These are phyloP conservation scores for Hortiboletus rubellus DNA, from an alignment of 1,284 basidiomycete species.

Conservation along the genomic window DNA sequence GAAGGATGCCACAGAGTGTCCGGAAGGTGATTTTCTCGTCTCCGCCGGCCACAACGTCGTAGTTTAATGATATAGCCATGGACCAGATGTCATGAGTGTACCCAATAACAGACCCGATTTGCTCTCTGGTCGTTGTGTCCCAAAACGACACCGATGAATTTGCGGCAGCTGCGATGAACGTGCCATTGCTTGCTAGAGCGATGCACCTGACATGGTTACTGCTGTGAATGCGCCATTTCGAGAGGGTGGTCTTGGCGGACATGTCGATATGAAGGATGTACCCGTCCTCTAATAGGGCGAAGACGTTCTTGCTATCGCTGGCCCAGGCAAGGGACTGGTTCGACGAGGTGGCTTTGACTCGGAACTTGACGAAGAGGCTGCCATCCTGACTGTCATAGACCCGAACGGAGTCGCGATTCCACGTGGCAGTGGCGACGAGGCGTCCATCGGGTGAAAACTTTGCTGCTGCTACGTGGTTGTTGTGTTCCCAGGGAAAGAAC, in stretches of 20 bases:
- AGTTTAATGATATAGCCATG: not conserved
- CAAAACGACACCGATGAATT: slow-evolving; percentile 1
- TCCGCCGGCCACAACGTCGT: not conserved
- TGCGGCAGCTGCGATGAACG: not conserved
- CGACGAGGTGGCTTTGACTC: not conserved
- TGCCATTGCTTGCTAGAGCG: not conserved
- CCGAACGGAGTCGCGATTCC: not conserved
- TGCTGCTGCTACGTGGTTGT: not conserved
- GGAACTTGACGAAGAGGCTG: not conserved
- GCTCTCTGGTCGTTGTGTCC: not conserved
- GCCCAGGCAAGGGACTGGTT: slow-evolving; percentile 2
- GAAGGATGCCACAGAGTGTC: not conserved
- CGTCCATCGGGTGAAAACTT: not conserved
- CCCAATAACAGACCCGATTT: not conserved
- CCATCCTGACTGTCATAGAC: not conserved
- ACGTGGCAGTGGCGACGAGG: not conserved
- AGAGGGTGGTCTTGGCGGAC: not conserved
- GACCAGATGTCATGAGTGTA: not conserved
- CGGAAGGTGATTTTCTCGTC: not conserved
- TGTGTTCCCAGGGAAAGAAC: not conserved
- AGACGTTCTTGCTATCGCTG: not conserved
- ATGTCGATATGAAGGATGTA: not conserved
- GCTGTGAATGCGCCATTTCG: not conserved
- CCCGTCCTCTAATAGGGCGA: not conserved
- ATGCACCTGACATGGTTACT: not conserved